phyloP scores from a whole-genome alignment of 2,329 filamentous ascomycete species.

The Lecanicillium sp. region DNA sequence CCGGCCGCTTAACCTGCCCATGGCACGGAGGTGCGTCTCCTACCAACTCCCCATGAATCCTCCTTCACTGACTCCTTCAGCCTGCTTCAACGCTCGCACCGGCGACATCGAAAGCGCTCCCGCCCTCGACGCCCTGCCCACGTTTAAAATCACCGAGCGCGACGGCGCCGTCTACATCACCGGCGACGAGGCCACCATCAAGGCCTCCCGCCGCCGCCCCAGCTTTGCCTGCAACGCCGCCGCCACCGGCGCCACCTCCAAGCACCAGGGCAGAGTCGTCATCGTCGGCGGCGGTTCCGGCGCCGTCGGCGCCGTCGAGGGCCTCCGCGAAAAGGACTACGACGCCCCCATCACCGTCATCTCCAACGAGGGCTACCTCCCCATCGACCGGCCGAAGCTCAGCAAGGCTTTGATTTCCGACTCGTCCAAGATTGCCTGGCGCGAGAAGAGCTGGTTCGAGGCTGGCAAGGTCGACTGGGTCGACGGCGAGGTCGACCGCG shows the following conservation, averaged over 20 bases:
- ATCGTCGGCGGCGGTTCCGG: slow-evolving; percentile 85
- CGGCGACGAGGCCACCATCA: slow-evolving; percentile 72
- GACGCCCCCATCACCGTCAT: slow-evolving; percentile 75
- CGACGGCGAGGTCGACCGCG: slow-evolving; percentile 58
- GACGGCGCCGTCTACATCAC: slow-evolving; percentile 80
- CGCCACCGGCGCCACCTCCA: slow-evolving; percentile 37
- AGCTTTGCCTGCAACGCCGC: slow-evolving; percentile 62
- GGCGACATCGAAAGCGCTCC: slow-evolving; percentile 96
- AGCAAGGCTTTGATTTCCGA: slow-evolving; percentile 90
- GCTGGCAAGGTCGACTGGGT: slow-evolving; percentile 52
- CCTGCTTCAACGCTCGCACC: slow-evolving; percentile 84
- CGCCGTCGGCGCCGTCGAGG: slow-evolving; percentile 74
- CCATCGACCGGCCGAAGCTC: slow-evolving; percentile 90
- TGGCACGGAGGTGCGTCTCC: slow-evolving; percentile 79
- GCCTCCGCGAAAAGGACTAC: slow-evolving; percentile 75
- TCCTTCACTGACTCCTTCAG: slow-evolving; percentile 35
- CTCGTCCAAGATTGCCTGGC: slow-evolving; percentile 67
- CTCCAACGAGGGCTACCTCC: slow-evolving; percentile 74
- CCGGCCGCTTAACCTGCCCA: slow-evolving; percentile 82
- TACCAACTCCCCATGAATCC: background rate
- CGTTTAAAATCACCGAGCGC: slow-evolving; percentile 75
- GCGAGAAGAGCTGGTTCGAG: slow-evolving; percentile 73
- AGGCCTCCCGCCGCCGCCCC: slow-evolving; percentile 65
- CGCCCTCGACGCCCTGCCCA: slow-evolving; percentile 76
- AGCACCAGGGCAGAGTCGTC: slow-evolving; percentile 62